A percentile compares a stretch with the other conserved stretches of the same genome.
These are phyloP conservation scores for Triticum turgidum DNA, from an alignment of 176 grass and related monocot species.

Conservation along the genomic window DNA sequence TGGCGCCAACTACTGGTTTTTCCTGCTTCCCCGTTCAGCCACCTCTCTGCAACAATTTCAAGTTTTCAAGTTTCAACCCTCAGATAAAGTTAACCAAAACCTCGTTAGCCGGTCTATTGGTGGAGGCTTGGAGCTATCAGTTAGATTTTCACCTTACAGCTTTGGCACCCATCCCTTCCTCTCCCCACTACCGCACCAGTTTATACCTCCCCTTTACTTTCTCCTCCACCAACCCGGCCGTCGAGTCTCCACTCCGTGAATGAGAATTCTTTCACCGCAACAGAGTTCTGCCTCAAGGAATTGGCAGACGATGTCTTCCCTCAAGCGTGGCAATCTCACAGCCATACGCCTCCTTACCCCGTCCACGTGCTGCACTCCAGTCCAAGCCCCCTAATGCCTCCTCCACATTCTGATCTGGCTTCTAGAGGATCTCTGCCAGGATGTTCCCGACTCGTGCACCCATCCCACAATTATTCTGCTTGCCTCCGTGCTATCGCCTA, in stretches of 20 bases:
- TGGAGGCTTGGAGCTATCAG: not conserved
- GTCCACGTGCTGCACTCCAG: not conserved
- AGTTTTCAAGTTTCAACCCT: not conserved
- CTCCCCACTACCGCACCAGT: not conserved
- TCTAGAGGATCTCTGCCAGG: not conserved
- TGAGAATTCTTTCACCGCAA: not conserved
- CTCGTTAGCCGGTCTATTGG: not conserved
- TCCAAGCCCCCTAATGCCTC: not conserved
- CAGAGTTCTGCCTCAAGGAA: not conserved
- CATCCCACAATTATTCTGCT: not conserved
- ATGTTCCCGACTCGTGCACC: not conserved
- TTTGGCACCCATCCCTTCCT: not conserved
- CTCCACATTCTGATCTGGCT: not conserved
- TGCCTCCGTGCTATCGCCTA: conserved; percentile 47
- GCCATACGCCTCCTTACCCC: not conserved
- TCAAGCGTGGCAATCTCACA: not conserved
- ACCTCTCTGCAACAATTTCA: not conserved
- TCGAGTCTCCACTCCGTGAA: not conserved
- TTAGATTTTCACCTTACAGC: not conserved
- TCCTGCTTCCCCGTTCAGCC: not conserved
- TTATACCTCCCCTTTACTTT: not conserved
- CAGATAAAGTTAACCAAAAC: not conserved
- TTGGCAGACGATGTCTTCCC: not conserved
- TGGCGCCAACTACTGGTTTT: not conserved
- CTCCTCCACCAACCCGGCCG: not conserved